Conservation (phyloP, 768 basidiomycete genomes). For the Amanita thiersii region DNA sequence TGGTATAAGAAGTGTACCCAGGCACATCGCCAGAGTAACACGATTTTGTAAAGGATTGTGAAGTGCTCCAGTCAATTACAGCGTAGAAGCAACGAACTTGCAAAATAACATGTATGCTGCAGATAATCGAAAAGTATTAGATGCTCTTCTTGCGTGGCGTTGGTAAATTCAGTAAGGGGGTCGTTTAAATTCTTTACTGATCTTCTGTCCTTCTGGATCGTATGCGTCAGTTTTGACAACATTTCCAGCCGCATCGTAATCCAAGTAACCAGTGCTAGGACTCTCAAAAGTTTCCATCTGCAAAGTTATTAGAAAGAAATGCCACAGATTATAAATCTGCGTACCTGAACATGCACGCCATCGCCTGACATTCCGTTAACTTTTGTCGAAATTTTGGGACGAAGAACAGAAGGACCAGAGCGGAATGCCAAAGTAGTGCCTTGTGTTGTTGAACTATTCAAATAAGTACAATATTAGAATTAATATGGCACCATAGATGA, state of each 20-base stretch:
- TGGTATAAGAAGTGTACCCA: no score
- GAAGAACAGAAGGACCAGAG: conserved; percentile 23
- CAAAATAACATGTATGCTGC: no score
- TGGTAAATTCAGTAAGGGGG: conserved; percentile 29
- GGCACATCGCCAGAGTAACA: no score
- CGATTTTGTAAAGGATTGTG: no score
- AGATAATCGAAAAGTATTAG: no score
- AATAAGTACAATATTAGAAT: conserved; percentile 4
- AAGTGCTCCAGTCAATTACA: no score
- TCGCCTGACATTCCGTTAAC: conserved; percentile 29
- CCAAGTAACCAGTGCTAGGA: conserved; percentile 34
- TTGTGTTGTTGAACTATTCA: conserved; percentile 28
- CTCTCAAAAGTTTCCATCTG: conserved; percentile 65
- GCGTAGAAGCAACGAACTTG: no score
- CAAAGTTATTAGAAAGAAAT: conserved; percentile 6
- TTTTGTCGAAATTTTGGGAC: conserved; percentile 28
- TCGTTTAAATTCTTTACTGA: conserved; percentile 57
- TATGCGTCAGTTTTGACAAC: conserved; percentile 33
- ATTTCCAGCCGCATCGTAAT: conserved; percentile 53
- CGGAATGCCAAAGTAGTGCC: conserved; percentile 58
- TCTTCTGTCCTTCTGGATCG: conserved; percentile 54
- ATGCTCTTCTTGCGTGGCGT: not conserved
- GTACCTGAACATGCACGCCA: conserved; percentile 56
- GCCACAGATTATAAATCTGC: conserved; percentile 5
- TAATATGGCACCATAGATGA: not conserved